Evolutionary conservation across 192 early-diverging fungal genomes (phyloP).

Genomic region (Coemansia sp.): DNA sequence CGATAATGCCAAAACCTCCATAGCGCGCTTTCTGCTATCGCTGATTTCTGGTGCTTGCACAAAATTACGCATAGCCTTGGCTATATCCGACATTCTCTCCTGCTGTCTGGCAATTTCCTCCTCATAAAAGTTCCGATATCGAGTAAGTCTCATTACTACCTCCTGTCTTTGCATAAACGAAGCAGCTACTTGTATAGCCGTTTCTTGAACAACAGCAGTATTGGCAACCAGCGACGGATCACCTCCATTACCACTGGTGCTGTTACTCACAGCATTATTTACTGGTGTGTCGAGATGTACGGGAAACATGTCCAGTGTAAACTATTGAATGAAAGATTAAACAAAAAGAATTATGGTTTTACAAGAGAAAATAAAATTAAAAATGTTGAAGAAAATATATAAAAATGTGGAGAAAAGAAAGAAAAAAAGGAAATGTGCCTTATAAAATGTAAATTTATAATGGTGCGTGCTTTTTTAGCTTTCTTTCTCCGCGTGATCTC

Average conservation of each 20-base stretch:
- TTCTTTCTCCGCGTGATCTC: not conserved
- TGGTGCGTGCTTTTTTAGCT: not conserved
- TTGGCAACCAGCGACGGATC: conserved; percentile 2
- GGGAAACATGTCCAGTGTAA: conserved; percentile 2
- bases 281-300: not conserved
- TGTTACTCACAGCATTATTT: not conserved
- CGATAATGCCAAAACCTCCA: conserved; percentile 10
- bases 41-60: not conserved
- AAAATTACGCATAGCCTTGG: conserved; percentile 12
- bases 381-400: not conserved
- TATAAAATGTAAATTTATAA: not conserved
- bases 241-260: conserved; percentile 5
- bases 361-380: conserved; percentile 1
- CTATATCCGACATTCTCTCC: conserved; percentile 35
- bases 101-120: conserved; percentile 23
- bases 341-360: too few relatives aligned
- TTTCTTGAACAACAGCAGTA: conserved; percentile 4
- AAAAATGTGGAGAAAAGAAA: not conserved
- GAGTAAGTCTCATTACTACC: conserved; percentile 22
- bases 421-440: not conserved
- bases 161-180: conserved; percentile 10
- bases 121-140: conserved; percentile 31
- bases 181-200: conserved; percentile 4
- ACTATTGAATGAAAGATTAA: not conserved
- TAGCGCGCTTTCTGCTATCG: conserved; percentile 8